Conservation (phyloP, 257 asterid species). For the Solanum chaucha region DNA sequence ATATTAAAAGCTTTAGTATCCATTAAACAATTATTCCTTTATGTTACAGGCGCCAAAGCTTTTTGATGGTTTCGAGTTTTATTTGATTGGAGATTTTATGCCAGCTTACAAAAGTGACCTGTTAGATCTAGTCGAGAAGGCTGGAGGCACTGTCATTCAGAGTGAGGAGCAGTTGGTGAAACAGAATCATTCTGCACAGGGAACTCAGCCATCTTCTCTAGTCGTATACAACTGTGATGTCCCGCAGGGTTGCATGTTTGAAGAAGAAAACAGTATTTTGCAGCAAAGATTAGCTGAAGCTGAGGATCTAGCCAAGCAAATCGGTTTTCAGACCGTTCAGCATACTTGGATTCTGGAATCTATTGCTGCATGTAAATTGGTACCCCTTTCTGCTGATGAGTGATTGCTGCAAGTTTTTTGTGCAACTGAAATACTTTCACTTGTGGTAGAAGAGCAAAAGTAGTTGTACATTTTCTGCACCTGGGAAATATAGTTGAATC, state of each 20-base stretch:
- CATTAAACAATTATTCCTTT: not conserved
- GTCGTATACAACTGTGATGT: constrained; percentile 47
- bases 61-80: constrained; percentile 49
- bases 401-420: not conserved
- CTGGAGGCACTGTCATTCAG: constrained; percentile 52
- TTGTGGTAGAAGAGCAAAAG: not conserved
- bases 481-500: not conserved
- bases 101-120: constrained; percentile 55
- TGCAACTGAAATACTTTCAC: not conserved
- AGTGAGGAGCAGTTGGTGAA: constrained; percentile 23
- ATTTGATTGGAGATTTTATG: constrained; percentile 49
- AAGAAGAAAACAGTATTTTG: constrained; percentile 21
- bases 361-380: constrained; percentile 50
- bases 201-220: constrained; percentile 3
- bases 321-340: constrained; percentile 28
- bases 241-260: constrained; percentile 20
- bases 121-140: constrained; percentile 45
- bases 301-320: constrained; percentile 19
- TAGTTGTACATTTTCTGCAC: not conserved
- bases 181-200: constrained; percentile 1
- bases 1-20: not conserved
- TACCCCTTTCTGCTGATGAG: constrained; percentile 25
- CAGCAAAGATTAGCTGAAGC: constrained; percentile 39
- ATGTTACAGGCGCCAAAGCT: constrained; percentile 62
- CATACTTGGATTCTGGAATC: constrained; percentile 95